Base-by-base conservation (phyloP, 2,329 filamentous ascomycete genomes). In the Paecilomyces dactylethromorphus region DNA sequence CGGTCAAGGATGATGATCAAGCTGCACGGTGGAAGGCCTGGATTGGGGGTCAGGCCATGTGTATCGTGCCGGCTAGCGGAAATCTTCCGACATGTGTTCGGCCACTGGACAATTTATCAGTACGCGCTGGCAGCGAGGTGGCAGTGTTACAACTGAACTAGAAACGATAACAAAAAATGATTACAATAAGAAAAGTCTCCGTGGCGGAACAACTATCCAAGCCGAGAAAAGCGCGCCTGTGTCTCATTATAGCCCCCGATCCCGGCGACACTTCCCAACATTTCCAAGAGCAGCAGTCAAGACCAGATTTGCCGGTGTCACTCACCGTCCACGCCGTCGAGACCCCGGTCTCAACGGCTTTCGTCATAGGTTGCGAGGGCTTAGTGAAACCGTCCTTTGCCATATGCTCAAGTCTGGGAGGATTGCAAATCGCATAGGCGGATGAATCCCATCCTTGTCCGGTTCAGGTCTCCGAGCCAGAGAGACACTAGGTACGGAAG, bases 151-250 rank as follows among this genome's bases (percentile, higher is more conserved):
- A 18, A 10, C 39, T 45, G 4, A 45, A 45, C n/a, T 18, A 18
- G 18, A 18, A 52, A 26, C 13, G 13, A 52, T n/a, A 52, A 24
- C 18, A 52, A 21, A 52, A 13, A 52, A 52, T 13, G 15, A 52
- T 52, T 22, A 22, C 24, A 18, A 18, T 51, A 12, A 52, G 3
- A 29, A 24, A 52, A n/a, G 21, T 24, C 21, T 52, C 21, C 21
- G 22, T 13, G 7, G 22, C 50, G 22, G 21, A 24, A 52, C 50
- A 52, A 45, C n/a, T n/a, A 3, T 52, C 13, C 11, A 52, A 24
- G 50, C 50, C 50, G 50, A 52, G 50, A 52, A 52, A 52, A 52
- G 50, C 26, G 50, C 50, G 50, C 50, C 50, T 52, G 50, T 52
- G 21, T 52, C 50, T 29, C 50, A 24, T 52, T 15, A 26, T 4